phyloP scores from a whole-genome alignment of 163 green algal genomes.

The Chloromonas sp. region DNA sequence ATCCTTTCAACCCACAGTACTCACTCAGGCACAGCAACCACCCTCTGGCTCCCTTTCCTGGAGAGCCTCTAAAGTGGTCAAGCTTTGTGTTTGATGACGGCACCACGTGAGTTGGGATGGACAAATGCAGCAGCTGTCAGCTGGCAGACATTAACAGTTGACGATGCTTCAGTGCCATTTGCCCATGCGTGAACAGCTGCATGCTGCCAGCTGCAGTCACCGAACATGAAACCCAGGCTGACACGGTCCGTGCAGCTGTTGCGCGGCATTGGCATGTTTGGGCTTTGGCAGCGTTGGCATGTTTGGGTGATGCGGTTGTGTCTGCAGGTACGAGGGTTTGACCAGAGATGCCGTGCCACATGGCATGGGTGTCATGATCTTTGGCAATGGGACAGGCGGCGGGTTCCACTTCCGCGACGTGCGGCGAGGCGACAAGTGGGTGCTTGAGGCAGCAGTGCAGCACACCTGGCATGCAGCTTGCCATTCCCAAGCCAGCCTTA shows the following conservation, averaged over 20 bases:
- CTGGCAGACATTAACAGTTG: too few species aligned
- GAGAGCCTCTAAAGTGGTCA: conserved; percentile 82
- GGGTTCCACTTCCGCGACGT: conserved; percentile 64
- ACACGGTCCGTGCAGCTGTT: too few species aligned
- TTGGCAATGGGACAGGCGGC: conserved; percentile 74
- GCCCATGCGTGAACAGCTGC: too few species aligned
- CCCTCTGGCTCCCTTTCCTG: conserved; percentile 80
- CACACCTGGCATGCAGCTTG: neutral
- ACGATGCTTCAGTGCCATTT: too few species aligned
- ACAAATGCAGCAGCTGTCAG: neutral
- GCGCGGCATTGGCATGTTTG: too few species aligned
- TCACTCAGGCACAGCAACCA: conserved; percentile 66
- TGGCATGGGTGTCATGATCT: conserved; percentile 75
- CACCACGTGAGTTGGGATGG: conserved; percentile 66
- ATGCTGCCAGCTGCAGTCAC: too few species aligned
- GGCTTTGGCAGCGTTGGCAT: too few species aligned
- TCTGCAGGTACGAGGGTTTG: conserved; percentile 83
- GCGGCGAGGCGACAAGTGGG: conserved; percentile 56
- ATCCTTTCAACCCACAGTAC: conserved; percentile 64
- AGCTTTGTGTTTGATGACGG: conserved; percentile 85
- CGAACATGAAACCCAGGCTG: too few species aligned
- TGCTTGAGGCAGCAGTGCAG: neutral
- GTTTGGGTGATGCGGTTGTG: too few species aligned
- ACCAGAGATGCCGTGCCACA: conserved; percentile 70
- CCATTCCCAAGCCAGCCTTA: neutral